Evolutionary conservation across 1,284 basidiomycete species (phyloP).

Genomic region (Bjerkandera adusta): DNA sequence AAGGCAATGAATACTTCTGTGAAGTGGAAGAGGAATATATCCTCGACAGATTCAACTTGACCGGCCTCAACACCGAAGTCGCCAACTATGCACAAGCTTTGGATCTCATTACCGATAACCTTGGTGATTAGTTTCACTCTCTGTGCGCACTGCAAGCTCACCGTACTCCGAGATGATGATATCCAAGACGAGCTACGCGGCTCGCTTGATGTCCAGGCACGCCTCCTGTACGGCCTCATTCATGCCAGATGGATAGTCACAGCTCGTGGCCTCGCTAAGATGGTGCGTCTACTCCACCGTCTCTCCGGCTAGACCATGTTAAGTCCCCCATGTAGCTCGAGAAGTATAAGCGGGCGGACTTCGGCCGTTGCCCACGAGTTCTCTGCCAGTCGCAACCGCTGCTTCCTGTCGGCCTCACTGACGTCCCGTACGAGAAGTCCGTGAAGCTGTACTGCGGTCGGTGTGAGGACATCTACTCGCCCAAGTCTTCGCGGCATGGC

Average conservation of each 20-base stretch:
- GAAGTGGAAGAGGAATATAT: conserved; percentile 99
- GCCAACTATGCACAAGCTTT: conserved; percentile 93
- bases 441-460: conserved; percentile 96
- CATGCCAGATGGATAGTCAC: conserved; percentile 98
- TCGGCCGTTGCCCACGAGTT: conserved; percentile 93
- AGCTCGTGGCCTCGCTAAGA: conserved; percentile 88
- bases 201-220: conserved; percentile 88
- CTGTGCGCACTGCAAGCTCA: no score
- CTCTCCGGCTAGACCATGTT: background rate
- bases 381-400: conserved; percentile 90
- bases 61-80: conserved; percentile 95
- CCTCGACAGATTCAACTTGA: conserved; percentile 96
- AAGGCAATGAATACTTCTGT: conserved; percentile 97
- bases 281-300: conserved; percentile 58
- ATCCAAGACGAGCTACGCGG: conserved; percentile 76
- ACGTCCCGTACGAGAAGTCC: conserved; percentile 93
- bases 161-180: conserved; percentile 78
- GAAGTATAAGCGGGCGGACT: conserved; percentile 96
- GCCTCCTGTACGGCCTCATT: conserved; percentile 92
- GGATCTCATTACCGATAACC: conserved; percentile 92
- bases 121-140: conserved; percentile 51
- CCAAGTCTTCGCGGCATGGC: conserved; percentile 92
- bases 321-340: conserved; percentile 61
- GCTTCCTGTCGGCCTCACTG: conserved; percentile 92
- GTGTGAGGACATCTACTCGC: conserved; percentile 95